Evolutionary conservation across 495 filamentous ascomycete species (phyloP), one percentile per base, ranked within the genome.

Genomic region (Penicillium cosmopolitanum): DNA sequence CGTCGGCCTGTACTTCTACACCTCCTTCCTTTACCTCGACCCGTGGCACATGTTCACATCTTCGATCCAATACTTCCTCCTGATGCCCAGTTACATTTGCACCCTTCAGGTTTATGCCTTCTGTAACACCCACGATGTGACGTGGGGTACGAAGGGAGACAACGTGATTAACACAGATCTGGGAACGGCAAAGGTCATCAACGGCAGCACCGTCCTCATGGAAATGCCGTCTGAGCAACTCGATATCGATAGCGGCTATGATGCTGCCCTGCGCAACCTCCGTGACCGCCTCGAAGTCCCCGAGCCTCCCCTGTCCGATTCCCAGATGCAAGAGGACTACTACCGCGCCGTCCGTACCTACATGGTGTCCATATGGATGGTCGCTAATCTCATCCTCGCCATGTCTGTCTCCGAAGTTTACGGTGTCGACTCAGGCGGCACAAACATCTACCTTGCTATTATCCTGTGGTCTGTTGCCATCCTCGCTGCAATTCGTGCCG

Each of bases 1-100:
- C 1, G 75, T 98, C 38, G 96, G 96, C 1, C 81, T 99, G 1
- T 98, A 98, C 82, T 96, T 99, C 80, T 80, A 96, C 76, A 96
- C 93, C 84, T 90, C 86, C 58, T 95, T 98, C 80, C 73, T 99
- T 28, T 99, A 98, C 75, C 86, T 97, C 25, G 96, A 98, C 67
- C 96, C 96, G 0, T 99, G 96, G 96, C 95, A 99, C 79, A 96
- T 99, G 92, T 90, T 98, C 76, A 99, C 96, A 31, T 90, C 85
- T 2, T 87, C 90, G 0, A 83, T 83, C n/a, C 93, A 97, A 73
- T 99, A 99, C 80, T 96, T 98, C 69, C 81, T 91, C 50, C 85
- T 99, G 28, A 80, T 99, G 23, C 95, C 95, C 0, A 85, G 80
- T 48, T 99, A 98, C 78, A 96, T 99, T 76, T 97, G 95, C 81